These are phyloP conservation scores for Peronospora belbahrii DNA, from an alignment of 352 stramenopile species.

Conservation along the genomic window DNA sequence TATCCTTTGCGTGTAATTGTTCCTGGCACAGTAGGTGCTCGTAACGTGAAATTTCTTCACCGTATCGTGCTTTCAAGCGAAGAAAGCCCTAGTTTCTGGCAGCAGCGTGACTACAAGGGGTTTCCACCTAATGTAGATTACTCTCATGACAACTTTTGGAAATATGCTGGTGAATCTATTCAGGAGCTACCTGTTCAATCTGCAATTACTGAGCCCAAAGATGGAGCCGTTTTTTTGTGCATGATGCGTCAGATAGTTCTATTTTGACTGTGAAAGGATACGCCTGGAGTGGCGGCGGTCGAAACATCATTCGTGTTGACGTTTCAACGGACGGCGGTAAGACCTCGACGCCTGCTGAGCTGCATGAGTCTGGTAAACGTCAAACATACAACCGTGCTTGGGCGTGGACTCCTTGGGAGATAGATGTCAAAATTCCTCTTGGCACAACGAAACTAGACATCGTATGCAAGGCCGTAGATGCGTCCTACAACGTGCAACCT, in stretches of 20 bases:
- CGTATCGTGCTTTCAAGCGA: constrained; percentile 81
- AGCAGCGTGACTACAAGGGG: constrained; percentile 89
- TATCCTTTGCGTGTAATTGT: constrained; percentile 95
- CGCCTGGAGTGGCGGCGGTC: constrained; percentile 90
- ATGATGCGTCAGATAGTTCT: constrained; percentile 55
- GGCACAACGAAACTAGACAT: constrained; percentile 82
- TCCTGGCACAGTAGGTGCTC: constrained; percentile 90
- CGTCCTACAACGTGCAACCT: constrained; percentile 94
- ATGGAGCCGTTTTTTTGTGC: constrained; percentile 33
- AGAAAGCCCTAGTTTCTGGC: constrained; percentile 87
- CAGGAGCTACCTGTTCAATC: constrained; percentile 89
- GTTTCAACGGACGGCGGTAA: constrained; percentile 91
- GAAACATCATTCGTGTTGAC: constrained; percentile 94
- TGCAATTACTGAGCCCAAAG: constrained; percentile 83
- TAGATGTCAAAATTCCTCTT: constrained; percentile 84
- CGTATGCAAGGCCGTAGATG: constrained; percentile 91
- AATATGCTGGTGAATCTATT: constrained; percentile 81
- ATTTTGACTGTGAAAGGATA: constrained; percentile 90
- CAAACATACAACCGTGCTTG: constrained; percentile 89
- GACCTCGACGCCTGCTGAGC: constrained; percentile 87
- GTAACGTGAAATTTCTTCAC: constrained; percentile 96
- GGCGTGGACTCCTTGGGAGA: constrained; percentile 95
- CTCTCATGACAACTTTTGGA: constrained; percentile 76
- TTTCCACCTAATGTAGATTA: constrained; percentile 86
- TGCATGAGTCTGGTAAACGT: constrained; percentile 73